Percentiles rank a stretch among this genome's conserved stretches.
Conservation (phyloP, 805 yeast genomes). For the Scheffersomyces ergatensis region DNA sequence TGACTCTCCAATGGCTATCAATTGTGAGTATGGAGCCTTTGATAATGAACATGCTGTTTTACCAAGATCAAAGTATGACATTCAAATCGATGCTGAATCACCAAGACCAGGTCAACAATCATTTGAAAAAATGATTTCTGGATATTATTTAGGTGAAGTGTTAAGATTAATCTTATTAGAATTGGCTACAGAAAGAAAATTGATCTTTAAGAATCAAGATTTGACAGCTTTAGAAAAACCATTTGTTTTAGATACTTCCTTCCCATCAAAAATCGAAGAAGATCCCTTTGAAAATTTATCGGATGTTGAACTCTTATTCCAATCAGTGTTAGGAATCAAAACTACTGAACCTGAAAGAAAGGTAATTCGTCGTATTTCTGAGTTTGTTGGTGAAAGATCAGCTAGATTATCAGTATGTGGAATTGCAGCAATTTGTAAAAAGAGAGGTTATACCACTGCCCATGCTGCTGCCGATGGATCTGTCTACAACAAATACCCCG, state of each 20-base stretch:
- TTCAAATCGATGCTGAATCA: conserved; percentile 74
- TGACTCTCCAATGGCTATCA: conserved; percentile 85
- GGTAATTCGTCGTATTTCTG: conserved; percentile 78
- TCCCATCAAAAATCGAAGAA: conserved; percentile 82
- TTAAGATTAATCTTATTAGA: conserved; percentile 79
- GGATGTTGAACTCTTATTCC: conserved; percentile 69
- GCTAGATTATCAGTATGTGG: conserved; percentile 93
- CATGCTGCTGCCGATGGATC: conserved; percentile 98
- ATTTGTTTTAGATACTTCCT: conserved; percentile 84
- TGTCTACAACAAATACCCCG: conserved; percentile 91
- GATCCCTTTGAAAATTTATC: conserved; percentile 83
- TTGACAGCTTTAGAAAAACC: conserved; percentile 56
- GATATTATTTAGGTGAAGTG: conserved; percentile 92
- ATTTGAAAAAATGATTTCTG: conserved; percentile 96
- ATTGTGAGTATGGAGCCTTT: conserved; percentile 98
- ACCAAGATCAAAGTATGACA: conserved; percentile 89
- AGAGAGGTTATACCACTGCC: conserved; percentile 72
- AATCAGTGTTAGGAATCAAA: conserved; percentile 52
- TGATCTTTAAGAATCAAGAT: conserved; percentile 71
- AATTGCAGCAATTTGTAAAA: conserved; percentile 88
- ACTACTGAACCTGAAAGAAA: conserved; percentile 79
- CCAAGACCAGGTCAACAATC: conserved; percentile 97
- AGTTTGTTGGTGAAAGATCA: conserved; percentile 86
- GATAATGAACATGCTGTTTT: conserved; percentile 82
- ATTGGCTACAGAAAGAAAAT: conserved; percentile 54